Conservation (phyloP, 768 basidiomycete species). For the Aureoboletus auriporus region DNA sequence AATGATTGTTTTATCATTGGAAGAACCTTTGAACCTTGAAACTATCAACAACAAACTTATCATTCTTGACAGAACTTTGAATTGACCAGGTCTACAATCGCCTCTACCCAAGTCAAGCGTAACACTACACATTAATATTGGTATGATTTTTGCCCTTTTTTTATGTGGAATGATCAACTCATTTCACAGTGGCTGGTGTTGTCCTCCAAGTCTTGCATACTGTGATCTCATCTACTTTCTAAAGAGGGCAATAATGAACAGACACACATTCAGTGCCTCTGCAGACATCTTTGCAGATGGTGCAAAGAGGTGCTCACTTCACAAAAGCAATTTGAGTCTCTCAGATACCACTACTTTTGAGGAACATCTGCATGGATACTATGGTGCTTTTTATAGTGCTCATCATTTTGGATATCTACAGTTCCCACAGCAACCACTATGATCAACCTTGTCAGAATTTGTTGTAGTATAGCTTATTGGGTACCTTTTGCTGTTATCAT, state of each 20-base stretch:
- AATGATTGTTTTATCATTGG: too few relatives aligned
- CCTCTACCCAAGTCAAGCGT: too few relatives aligned
- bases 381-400: conserved; percentile 75
- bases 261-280: conserved; percentile 65
- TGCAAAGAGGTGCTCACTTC: conserved; percentile 75
- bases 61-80: too few relatives aligned
- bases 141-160: conserved; percentile 34
- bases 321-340: conserved; percentile 73
- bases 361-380: conserved; percentile 92
- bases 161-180: background rate
- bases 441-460: conserved; percentile 84
- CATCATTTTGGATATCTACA: conserved; percentile 84
- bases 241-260: conserved; percentile 68
- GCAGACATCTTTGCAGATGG: conserved; percentile 74
- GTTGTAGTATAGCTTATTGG: conserved; percentile 98
- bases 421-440: conserved; percentile 74
- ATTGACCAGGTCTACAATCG: too few relatives aligned
- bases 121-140: too few relatives aligned
- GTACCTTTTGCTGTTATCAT: conserved; percentile 96
- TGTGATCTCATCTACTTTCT: conserved; percentile 77
- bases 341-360: conserved; percentile 83
- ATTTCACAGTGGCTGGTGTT: conserved; percentile 67
- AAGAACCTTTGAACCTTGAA: too few relatives aligned
- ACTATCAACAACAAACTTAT: too few relatives aligned
- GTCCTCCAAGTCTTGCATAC: conserved; percentile 76